Conservation (phyloP, 768 basidiomycete species). For the Pleurotus citrinopileatus region DNA sequence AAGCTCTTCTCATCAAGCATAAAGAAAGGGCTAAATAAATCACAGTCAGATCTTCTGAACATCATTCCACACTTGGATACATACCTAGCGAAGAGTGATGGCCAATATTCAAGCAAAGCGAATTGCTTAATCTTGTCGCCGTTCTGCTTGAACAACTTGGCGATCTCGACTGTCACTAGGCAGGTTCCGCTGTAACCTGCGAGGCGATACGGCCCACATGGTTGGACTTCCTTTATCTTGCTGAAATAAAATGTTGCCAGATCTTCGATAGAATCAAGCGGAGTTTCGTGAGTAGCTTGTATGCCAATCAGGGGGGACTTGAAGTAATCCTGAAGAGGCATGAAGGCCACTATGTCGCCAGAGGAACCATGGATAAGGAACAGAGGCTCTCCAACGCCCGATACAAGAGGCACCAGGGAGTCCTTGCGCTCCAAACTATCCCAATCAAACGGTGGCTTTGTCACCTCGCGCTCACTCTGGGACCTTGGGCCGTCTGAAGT, state of each 20-base stretch:
- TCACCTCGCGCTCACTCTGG: too few species aligned
- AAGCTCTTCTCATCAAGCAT: background rate
- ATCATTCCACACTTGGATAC: too few species aligned
- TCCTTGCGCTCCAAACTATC: background rate
- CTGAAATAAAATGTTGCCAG: slow-evolving; percentile 17
- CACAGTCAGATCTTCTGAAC: background rate
- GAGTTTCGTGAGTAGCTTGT: slow-evolving; percentile 18
- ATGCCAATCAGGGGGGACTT: slow-evolving; percentile 13
- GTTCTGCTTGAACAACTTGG: background rate
- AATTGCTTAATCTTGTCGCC: background rate
- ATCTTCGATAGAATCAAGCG: slow-evolving; percentile 11
- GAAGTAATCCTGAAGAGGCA: slow-evolving; percentile 13
- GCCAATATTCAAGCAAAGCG: background rate
- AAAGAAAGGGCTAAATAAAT: background rate
- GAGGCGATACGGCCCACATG: slow-evolving; percentile 19
- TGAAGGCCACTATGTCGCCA: slow-evolving; percentile 12
- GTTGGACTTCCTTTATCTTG: slow-evolving; percentile 16
- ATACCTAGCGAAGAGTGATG: background rate
- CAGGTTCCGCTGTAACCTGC: slow-evolving; percentile 11
- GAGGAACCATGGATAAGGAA: slow-evolving; percentile 14
- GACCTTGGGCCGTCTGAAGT: background rate
- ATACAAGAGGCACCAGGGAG: slow-evolving; percentile 11
- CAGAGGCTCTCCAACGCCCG: slow-evolving; percentile 11
- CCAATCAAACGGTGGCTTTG: background rate
- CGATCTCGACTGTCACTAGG: background rate